phyloP scores from a whole-genome alignment of 2,329 filamentous ascomycete genomes.

The Neonectria magnoliae region DNA sequence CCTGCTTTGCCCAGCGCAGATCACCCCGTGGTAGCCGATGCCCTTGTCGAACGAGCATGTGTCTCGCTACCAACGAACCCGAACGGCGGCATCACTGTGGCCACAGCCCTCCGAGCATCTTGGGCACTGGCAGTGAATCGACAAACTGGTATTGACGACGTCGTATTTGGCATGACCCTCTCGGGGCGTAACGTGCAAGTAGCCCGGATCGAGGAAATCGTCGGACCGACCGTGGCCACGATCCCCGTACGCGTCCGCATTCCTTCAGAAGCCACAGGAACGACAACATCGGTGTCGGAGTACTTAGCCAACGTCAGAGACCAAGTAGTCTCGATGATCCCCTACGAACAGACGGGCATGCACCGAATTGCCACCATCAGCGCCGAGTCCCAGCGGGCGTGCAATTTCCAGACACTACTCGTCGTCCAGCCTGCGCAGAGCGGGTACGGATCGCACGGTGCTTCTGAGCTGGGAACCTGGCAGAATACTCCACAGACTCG shows the following conservation, averaged over 20 bases:
- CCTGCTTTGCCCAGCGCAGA: neutral
- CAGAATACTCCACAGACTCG: neutral
- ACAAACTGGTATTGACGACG: neutral
- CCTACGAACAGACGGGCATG: neutral
- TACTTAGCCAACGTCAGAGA: neutral
- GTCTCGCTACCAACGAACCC: no score
- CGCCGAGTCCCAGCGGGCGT: neutral
- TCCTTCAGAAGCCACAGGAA: neutral
- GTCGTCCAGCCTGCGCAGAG: neutral
- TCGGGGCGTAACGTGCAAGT: neutral
- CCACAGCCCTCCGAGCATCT: neutral
- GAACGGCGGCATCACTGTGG: neutral
- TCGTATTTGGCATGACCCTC: neutral
- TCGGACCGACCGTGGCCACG: neutral
- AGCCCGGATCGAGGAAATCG: neutral
- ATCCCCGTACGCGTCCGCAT: neutral
- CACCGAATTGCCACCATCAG: conserved; percentile 1
- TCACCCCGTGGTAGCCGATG: no score
- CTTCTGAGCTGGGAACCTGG: no score
- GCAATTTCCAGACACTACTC: conserved; percentile 16
- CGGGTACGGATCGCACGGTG: no score
- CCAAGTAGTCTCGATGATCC: neutral
- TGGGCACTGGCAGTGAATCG: neutral
- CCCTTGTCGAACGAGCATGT: neutral
- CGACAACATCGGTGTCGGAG: neutral